phyloP scores from a whole-genome alignment of 1,139 yeast species.

The Protomyces gravidus region DNA sequence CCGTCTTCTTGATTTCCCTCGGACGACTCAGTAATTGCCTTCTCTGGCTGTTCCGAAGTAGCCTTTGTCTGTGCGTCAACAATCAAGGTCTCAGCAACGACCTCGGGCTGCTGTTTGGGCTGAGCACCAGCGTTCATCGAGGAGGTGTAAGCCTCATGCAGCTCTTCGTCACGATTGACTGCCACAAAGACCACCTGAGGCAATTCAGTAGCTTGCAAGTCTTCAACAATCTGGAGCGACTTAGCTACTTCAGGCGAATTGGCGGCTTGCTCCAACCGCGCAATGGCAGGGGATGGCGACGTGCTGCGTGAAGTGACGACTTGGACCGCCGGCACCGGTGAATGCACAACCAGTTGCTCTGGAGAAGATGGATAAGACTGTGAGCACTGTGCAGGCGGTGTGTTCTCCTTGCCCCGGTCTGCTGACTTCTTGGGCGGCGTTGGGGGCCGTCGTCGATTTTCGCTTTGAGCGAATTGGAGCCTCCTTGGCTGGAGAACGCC shows the following conservation, averaged over 20 bases:
- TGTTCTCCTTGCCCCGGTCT: slow-evolving; percentile 12
- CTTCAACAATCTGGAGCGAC: neutral
- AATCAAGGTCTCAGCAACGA: neutral
- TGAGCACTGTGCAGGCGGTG: neutral
- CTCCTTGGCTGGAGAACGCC: slow-evolving; percentile 7
- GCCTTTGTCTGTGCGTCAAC: neutral
- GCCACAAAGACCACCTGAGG: neutral
- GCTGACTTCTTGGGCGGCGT: neutral
- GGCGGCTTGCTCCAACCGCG: neutral
- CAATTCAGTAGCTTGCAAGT: neutral
- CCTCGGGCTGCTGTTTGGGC: neutral
- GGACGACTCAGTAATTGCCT: neutral
- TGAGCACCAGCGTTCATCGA: neutral
- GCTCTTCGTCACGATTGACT: neutral
- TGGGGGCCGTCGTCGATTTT: neutral
- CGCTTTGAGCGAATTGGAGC: neutral
- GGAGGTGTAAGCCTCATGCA: neutral
- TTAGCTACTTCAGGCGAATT: neutral
- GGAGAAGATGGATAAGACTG: neutral
- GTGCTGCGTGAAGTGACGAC: neutral
- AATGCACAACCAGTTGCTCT: neutral
- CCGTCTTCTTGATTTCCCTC: neutral
- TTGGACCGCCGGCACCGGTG: neutral
- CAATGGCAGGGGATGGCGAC: neutral
- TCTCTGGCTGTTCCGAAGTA: neutral